Conservation (phyloP, 1,139 yeast genomes). For the Saccharomyces hybrid region DNA sequence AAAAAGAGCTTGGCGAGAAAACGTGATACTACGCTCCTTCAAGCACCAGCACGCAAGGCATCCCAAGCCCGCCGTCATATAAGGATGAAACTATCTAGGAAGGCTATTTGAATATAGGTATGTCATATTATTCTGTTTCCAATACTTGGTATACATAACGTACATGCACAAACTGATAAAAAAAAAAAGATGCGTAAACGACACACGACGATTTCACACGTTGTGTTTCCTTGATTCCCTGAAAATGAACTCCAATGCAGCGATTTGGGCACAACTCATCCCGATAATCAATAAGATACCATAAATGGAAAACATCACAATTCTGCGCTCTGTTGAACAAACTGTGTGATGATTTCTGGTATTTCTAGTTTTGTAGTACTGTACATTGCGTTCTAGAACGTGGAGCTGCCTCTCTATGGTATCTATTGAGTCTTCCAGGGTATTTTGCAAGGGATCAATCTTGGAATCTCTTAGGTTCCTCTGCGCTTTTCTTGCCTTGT, state of each 20-base stretch:
- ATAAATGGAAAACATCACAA: slow-evolving; percentile 73
- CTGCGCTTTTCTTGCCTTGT: slow-evolving; percentile 35
- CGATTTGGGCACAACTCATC: slow-evolving; percentile 78
- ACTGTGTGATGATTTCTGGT: slow-evolving; percentile 90
- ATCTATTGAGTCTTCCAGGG: slow-evolving; percentile 45
- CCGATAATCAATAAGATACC: slow-evolving; percentile 78
- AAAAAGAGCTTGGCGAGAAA: too few species aligned
- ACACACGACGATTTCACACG: slow-evolving; percentile 37
- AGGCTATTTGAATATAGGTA: not conserved
- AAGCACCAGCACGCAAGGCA: too few species aligned
- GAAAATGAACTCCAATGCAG: slow-evolving; percentile 80
- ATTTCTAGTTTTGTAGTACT: slow-evolving; percentile 87
- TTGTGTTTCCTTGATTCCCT: slow-evolving; percentile 75
- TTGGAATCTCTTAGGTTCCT: slow-evolving; percentile 11
- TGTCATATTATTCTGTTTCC: slow-evolving; percentile 7
- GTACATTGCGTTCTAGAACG: slow-evolving; percentile 56
- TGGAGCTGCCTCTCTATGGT: slow-evolving; percentile 63
- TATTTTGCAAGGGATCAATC: slow-evolving; percentile 44
- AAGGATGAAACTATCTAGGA: too few species aligned
- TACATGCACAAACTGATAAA: not conserved
- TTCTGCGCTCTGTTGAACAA: slow-evolving; percentile 77
- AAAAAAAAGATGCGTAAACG: not conserved
- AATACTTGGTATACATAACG: not conserved
- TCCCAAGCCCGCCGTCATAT: too few species aligned
- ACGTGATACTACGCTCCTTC: too few species aligned